Evolutionary conservation across 345 rosid species (phyloP), one percentile per base, ranked within the genome.

Genomic region (Gossypium thurberi): DNA sequence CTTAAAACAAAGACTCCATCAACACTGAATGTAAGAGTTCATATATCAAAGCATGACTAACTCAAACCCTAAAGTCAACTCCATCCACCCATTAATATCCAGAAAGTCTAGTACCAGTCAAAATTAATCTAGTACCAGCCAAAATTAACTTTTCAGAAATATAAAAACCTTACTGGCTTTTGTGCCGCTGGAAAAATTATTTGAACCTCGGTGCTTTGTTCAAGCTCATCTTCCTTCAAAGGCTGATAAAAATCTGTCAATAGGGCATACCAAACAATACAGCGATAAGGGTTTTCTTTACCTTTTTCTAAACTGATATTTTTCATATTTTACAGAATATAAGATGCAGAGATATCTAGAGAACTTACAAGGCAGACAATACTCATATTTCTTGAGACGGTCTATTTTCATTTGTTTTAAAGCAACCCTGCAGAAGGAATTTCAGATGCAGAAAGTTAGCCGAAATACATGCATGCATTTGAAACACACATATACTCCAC

Each of bases 351-450:
- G 23, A 53, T 28, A 70, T 70, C 65, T 42, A 79, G 51, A n/a
- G 75, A 78, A 91, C 98, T 92, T 76, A 95, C 99, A 92, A 71
- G 99, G 99, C 71, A 95, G 76, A 85, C 97, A 91, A 75, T 95
- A 95, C 80, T 92, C 98, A 28, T 83, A 95, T 84, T 89, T 87
- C 87, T 95, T 95, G 72, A 95, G 56, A 3, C 85, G 91, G 8
- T 93, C 99, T 81, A 87, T 81, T 85, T 95, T 95, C 88, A 93
- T 74, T 76, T 84, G 96, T 81, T 85, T 91, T 79, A 96, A 83
- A 85, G 99, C 96, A 79, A 90, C 74, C 85, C 99, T 96, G 86
- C 85, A 85, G 44, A 81, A 72, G 74, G 43, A 72, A 72, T 37
- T 14, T 73, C 65, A 82, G 60, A 57, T 60, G 53, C 48, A 63